Evolutionary conservation across 2,329 filamentous ascomycete species (phyloP).

Genomic region (Akanthomyces dipterigenus): DNA sequence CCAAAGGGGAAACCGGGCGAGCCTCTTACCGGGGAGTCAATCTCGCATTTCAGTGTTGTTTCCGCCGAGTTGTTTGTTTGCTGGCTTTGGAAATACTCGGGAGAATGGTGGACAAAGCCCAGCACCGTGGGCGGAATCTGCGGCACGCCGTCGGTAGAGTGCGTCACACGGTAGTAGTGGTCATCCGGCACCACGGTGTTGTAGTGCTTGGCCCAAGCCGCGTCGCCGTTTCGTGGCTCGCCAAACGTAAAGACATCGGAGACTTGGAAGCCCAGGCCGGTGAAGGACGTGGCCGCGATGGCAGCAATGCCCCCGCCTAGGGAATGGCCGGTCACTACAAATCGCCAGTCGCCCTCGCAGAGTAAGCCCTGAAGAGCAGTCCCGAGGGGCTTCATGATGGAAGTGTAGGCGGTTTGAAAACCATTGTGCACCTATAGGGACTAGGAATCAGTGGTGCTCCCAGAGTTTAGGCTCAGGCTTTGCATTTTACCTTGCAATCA

Average conservation of each 20-base stretch:
- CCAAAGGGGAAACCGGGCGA: neutral
- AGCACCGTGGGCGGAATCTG: constrained; percentile 50
- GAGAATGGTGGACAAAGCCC: constrained; percentile 52
- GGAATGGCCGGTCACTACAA: constrained; percentile 8
- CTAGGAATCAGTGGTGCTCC: neutral
- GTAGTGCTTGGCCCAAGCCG: constrained; percentile 3
- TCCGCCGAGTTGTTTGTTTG: neutral
- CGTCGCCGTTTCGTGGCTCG: constrained; percentile 7
- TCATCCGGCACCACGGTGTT: neutral
- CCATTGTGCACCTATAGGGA: neutral
- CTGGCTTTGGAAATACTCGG: constrained; percentile 20
- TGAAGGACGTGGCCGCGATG: neutral
- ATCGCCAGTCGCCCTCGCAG: neutral
- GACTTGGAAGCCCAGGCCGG: neutral
- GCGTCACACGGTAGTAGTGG: constrained; percentile 44
- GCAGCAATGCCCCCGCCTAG: constrained; percentile 4
- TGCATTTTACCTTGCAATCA: constrained; percentile 2
- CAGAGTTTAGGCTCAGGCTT: neutral
- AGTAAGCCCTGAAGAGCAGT: neutral
- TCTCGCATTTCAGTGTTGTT: constrained; percentile 2
- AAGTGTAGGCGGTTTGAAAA: neutral
- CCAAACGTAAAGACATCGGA: constrained; percentile 1
- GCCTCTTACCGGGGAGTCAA: constrained; percentile 1
- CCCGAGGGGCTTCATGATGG: neutral
- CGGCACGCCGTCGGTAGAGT: constrained; percentile 55